Percentiles rank a stretch among this genome's conserved stretches.
Evolutionary conservation across 768 basidiomycete species (phyloP).

Genomic region (Pluteus cervinus): DNA sequence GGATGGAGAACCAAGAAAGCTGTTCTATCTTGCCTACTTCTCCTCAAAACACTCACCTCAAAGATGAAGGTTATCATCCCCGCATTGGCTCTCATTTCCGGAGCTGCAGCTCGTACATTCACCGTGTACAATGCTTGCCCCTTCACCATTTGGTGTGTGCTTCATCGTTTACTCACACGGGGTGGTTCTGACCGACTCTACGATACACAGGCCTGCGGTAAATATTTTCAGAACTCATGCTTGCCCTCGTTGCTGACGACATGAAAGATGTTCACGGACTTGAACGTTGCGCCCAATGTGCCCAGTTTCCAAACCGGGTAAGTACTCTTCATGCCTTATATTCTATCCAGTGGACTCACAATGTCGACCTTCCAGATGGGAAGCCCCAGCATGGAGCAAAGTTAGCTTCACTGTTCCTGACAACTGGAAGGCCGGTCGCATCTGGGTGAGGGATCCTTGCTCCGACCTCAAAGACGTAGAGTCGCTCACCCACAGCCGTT

Average conservation of each 20-base stretch:
- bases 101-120: slow-evolving; percentile 47
- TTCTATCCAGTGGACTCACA: too few species aligned
- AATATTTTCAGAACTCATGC: background rate
- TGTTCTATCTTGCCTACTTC: too few species aligned
- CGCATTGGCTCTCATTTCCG: slow-evolving; percentile 21
- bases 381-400: slow-evolving; percentile 27
- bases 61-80: too few species aligned
- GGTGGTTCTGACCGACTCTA: background rate
- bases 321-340: slow-evolving; percentile 6
- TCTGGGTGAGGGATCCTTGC: slow-evolving; percentile 28
- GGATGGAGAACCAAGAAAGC: too few species aligned
- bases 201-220: slow-evolving; percentile 31
- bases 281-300: slow-evolving; percentile 39
- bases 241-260: background rate
- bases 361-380: slow-evolving; percentile 35
- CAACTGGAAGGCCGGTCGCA: slow-evolving; percentile 61
- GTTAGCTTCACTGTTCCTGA: slow-evolving; percentile 51
- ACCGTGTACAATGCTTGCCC: slow-evolving; percentile 58
- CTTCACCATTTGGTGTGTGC: slow-evolving; percentile 59
- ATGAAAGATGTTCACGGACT: slow-evolving; percentile 52
- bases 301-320: slow-evolving; percentile 45
- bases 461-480: background rate
- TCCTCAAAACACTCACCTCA: too few species aligned
- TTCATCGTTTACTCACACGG: background rate
- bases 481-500: background rate